These are phyloP conservation scores for Murraya koenigii DNA, from an alignment of 345 rosid genomes.

Conservation along the genomic window DNA sequence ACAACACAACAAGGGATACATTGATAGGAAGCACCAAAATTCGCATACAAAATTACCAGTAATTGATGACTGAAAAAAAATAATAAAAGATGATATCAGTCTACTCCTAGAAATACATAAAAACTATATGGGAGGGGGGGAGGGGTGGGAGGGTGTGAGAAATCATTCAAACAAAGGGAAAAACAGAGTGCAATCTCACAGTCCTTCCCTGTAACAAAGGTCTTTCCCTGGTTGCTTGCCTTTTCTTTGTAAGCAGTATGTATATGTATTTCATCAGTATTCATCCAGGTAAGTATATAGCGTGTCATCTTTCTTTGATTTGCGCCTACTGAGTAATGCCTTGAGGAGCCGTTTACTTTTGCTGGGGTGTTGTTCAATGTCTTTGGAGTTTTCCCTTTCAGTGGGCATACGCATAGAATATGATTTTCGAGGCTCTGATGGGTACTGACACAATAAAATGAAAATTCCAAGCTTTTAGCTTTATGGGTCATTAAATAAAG, in stretches of 20 bases:
- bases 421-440: slow-evolving; percentile 82
- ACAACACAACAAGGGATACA: no score
- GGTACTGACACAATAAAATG: slow-evolving; percentile 48
- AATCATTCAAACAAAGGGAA: neutral
- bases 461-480: slow-evolving; percentile 7
- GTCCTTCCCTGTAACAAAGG: neutral
- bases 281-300: slow-evolving; percentile 81
- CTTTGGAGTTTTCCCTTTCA: slow-evolving; percentile 54
- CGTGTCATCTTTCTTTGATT: slow-evolving; percentile 86
- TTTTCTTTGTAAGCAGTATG: neutral
- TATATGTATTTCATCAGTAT: slow-evolving; percentile 42
- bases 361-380: slow-evolving; percentile 66
- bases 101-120: neutral
- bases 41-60: neutral
- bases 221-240: neutral
- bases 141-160: no score
- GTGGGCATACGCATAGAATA: slow-evolving; percentile 63
- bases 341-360: slow-evolving; percentile 87
- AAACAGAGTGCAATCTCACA: slow-evolving; percentile 6
- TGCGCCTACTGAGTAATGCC: slow-evolving; percentile 89
- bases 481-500: neutral
- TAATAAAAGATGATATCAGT: neutral
- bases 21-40: neutral
- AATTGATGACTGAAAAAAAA: slow-evolving; percentile 5
- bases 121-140: neutral